These are phyloP conservation scores for Paramecium octaurelia DNA, from an alignment of 73 alveolate species.

Conservation along the genomic window DNA sequence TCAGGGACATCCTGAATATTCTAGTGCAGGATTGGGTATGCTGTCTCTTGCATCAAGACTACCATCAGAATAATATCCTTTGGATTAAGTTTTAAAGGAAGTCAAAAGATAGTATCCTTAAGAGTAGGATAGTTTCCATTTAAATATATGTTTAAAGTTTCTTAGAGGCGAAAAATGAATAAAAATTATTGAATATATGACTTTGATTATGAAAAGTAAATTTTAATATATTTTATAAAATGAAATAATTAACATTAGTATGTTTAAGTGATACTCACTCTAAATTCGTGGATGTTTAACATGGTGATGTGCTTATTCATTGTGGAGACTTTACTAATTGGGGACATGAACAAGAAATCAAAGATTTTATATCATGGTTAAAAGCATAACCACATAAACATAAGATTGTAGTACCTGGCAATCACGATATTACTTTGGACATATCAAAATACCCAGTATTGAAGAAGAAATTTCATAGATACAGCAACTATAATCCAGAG, in stretches of 20 bases:
- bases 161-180: not conserved
- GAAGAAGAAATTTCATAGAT: constrained; percentile 21
- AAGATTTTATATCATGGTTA: constrained; percentile 50
- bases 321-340: constrained; percentile 63
- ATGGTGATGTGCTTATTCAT: constrained; percentile 50
- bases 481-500: not conserved
- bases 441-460: not conserved
- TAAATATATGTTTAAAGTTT: not conserved
- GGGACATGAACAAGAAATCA: constrained; percentile 54
- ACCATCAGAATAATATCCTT: not conserved
- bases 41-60: not conserved
- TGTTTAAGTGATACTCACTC: constrained; percentile 51
- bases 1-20: constrained; percentile 8
- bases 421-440: constrained; percentile 61
- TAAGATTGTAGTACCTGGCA: constrained; percentile 61
- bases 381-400: constrained; percentile 48
- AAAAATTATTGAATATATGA: not conserved
- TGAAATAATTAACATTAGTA: not conserved
- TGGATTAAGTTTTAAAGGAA: not conserved
- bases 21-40: not conserved
- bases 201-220: not conserved
- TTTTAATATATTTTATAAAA: not conserved
- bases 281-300: not conserved
- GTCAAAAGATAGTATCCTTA: not conserved
- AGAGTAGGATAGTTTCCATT: not conserved